phyloP scores from a whole-genome alignment of 805 yeast genomes.

The Starmerella powellii region DNA sequence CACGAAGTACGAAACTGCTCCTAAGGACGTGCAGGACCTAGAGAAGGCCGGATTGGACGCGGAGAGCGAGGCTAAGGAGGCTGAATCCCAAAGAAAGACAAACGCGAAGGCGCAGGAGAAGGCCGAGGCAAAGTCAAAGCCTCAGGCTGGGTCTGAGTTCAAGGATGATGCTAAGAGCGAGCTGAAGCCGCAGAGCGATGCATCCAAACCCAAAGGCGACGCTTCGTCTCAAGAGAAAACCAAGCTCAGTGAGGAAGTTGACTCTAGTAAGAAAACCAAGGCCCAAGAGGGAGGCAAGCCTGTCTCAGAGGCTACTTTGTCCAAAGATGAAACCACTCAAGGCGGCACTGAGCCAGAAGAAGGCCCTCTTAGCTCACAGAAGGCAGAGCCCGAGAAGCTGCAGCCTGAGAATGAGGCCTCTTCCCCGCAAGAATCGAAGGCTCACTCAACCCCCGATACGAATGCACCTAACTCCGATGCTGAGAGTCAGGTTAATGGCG shows the following conservation, averaged over 20 bases:
- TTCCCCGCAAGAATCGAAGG: not conserved
- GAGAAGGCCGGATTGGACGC: slow-evolving; percentile 3
- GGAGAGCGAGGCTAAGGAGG: not conserved
- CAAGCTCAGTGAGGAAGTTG: no score
- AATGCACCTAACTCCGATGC: no score
- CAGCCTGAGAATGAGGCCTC: not conserved
- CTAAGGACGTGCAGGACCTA: not conserved
- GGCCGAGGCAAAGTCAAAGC: not conserved
- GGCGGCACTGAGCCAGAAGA: no score
- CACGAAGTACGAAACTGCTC: slow-evolving; percentile 10
- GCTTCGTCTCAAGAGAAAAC: slow-evolving; percentile 1
- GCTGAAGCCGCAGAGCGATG: not conserved
- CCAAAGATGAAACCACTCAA: no score
- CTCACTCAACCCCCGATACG: no score
- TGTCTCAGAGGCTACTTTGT: no score
- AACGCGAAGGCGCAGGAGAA: not conserved
- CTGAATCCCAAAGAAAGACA: not conserved
- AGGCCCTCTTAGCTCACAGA: no score
- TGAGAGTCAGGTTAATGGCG: no score
- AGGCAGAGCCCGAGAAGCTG: no score
- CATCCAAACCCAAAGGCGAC: no score
- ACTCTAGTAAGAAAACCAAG: no score
- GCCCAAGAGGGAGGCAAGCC: no score
- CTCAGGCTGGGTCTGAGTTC: not conserved
- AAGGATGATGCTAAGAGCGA: not conserved